These are phyloP conservation scores for Penicillium sp. DNA, from an alignment of 2,329 filamentous ascomycete genomes.

Conservation along the genomic window DNA sequence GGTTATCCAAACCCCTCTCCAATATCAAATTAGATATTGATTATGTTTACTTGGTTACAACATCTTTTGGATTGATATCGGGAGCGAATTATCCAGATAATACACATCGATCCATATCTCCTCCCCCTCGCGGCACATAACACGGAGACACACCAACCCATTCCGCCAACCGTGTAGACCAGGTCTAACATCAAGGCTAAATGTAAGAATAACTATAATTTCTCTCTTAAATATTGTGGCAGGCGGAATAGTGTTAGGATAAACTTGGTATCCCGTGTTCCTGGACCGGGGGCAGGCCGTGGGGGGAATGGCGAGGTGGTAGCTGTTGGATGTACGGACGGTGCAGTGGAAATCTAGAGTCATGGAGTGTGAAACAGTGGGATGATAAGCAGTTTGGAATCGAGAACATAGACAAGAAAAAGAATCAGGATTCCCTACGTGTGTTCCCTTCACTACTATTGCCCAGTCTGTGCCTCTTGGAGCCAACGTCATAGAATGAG, in stretches of 20 bases:
- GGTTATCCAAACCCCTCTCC: background rate
- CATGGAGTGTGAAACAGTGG: conserved; percentile 20
- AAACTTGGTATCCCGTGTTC: conserved; percentile 23
- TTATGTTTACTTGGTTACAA: conserved; percentile 9
- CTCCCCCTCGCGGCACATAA: conserved; percentile 25
- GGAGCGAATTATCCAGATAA: conserved; percentile 25
- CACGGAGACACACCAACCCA: conserved; percentile 26
- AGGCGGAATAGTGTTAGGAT: conserved; percentile 7
- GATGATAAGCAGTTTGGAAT: background rate
- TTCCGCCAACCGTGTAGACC: conserved; percentile 29
- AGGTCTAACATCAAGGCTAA: too few species aligned
- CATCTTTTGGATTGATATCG: conserved; percentile 11
- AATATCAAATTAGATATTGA: background rate
- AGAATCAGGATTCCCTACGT: conserved; percentile 8
- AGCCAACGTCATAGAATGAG: conserved; percentile 4
- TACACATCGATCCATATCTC: conserved; percentile 29
- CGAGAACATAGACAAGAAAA: background rate
- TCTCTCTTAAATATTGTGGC: conserved; percentile 17
- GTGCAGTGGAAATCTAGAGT: conserved; percentile 27
- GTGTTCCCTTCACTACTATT: conserved; percentile 26
- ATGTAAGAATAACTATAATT: conserved; percentile 30
- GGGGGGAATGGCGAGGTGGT: background rate
- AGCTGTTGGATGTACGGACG: background rate
- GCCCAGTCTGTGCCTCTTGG: conserved; percentile 25
- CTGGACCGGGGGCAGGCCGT: conserved; percentile 20